Evolutionary conservation across 2,329 filamentous ascomycete species (phyloP).

Genomic region (Phoma sp.): DNA sequence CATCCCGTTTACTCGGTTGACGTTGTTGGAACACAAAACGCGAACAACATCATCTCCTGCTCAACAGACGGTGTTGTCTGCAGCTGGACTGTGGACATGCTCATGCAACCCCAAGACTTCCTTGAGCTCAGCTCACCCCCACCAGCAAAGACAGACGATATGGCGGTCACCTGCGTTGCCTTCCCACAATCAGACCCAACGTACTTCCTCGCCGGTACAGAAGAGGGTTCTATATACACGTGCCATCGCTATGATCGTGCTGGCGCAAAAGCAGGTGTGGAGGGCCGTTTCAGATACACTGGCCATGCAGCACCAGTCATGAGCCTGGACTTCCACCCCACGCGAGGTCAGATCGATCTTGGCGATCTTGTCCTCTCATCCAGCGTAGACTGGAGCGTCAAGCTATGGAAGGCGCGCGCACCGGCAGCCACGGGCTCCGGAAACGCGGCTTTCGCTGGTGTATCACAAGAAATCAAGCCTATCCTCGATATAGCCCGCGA

Average conservation of each 20-base stretch:
- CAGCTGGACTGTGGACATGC: conserved; percentile 97
- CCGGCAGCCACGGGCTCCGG: conserved; percentile 69
- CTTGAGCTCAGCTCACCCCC: conserved; percentile 85
- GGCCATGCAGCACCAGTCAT: conserved; percentile 94
- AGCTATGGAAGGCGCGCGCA: conserved; percentile 91
- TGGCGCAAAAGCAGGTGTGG: conserved; percentile 94
- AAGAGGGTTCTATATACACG: conserved; percentile 95
- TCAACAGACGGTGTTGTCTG: conserved; percentile 97
- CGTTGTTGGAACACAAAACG: conserved; percentile 97
- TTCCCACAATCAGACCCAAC: conserved; percentile 96
- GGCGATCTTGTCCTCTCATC: conserved; percentile 92
- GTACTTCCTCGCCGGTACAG: conserved; percentile 95
- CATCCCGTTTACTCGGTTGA: conserved; percentile 95
- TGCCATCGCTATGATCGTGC: conserved; percentile 97
- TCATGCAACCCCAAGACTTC: conserved; percentile 93
- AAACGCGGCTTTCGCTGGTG: conserved; percentile 47
- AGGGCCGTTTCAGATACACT: conserved; percentile 83
- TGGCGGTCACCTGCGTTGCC: conserved; percentile 91
- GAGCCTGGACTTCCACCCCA: conserved; percentile 94
- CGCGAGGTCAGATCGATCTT: conserved; percentile 88
- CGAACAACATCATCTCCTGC: conserved; percentile 97
- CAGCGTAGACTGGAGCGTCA: conserved; percentile 95
- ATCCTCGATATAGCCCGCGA: conserved; percentile 91
- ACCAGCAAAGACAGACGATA: conserved; percentile 83
- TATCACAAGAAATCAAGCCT: conserved; percentile 65